Percentiles rank a stretch among this genome's conserved stretches.
These are phyloP conservation scores for Talaromyces ruber DNA, from an alignment of 495 filamentous ascomycete genomes.

Conservation along the genomic window DNA sequence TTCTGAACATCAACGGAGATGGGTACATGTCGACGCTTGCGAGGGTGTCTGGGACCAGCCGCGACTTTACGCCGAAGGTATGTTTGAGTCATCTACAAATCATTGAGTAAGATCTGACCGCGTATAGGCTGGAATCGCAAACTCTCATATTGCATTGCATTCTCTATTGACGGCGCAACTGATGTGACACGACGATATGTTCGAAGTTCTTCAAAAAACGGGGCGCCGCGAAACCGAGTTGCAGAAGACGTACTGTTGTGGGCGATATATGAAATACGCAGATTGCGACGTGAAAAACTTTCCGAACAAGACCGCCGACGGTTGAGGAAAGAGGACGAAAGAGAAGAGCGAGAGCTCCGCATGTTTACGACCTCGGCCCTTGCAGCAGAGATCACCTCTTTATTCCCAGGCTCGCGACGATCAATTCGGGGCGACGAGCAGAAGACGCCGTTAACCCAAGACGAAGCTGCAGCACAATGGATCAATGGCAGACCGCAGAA, in stretches of 20 bases:
- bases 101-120: constrained; percentile 1
- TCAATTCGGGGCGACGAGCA: constrained; percentile 27
- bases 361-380: constrained; percentile 66
- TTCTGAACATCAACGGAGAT: constrained; percentile 84
- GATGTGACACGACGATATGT: constrained; percentile 96
- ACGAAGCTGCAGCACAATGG: constrained; percentile 58
- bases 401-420: constrained; percentile 32
- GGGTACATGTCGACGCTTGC: constrained; percentile 95
- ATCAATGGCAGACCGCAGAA: constrained; percentile 49
- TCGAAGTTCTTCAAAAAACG: constrained; percentile 65
- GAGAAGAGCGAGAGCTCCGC: constrained; percentile 78
- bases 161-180: constrained; percentile 88
- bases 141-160: constrained; percentile 94
- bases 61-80: constrained; percentile 82
- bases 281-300: constrained; percentile 68
- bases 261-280: constrained; percentile 82
- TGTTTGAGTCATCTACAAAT: constrained; percentile 9
- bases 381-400: constrained; percentile 49
- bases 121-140: constrained; percentile 74
- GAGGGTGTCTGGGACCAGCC: constrained; percentile 96
- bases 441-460: constrained; percentile 38
- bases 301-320: constrained; percentile 71
- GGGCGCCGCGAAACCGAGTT: constrained; percentile 60
- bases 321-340: constrained; percentile 80
- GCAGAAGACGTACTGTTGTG: constrained; percentile 86